Base-by-base conservation (phyloP, 768 basidiomycete genomes). In the Tulasnella sp. region DNA sequence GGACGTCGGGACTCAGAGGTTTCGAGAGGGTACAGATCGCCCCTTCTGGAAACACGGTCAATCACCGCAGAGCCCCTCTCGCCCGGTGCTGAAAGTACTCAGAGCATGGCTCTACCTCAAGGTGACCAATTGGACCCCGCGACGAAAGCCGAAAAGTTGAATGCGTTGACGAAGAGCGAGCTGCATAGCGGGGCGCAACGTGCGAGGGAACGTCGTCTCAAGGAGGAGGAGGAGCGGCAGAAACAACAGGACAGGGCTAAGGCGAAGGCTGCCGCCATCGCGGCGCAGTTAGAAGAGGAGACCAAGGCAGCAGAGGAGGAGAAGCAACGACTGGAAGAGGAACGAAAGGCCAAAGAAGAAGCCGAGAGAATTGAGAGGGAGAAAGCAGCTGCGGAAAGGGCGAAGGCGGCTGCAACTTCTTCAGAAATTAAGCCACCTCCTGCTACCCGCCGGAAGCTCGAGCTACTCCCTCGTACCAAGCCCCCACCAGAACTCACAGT, bases 171-270 rank as follows among this genome's bases (percentile, higher is more conserved):
- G 64, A 76, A 76, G 67, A 71, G 74, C 32, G 76, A 78, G 19
- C 94, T 95, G 94, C 92, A 93, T 73, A 85, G 80, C 70, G 91
- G 91, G 6, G 94, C 94, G 1, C 92, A 91, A 74, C 86, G 92
- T 44, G 94, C 94, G 6, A 89, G 87, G 77, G 85, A 89, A 74
- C 83, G 94, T 69, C 83, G 92, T 63, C 89, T 91, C 76, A 85
- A 90, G 67, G 94, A 95, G 76, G 94, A 95, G 78, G 89, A 88
- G 74, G 89, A 91, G 75, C 84, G 93, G 17, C 88, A 92, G 77
- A 89, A 86, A 63, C 89, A 90, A 79, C 86, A 87, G 75, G 92
- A 94, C 76, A 84, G 94, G 17, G 94, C 94, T 16, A 84, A 86
- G 74, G 86, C 81, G 80, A 96, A 95, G 79, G 93, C 79, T 8